phyloP scores from a whole-genome alignment of 177 flowering plant genomes.

The Vitis hybrid region DNA sequence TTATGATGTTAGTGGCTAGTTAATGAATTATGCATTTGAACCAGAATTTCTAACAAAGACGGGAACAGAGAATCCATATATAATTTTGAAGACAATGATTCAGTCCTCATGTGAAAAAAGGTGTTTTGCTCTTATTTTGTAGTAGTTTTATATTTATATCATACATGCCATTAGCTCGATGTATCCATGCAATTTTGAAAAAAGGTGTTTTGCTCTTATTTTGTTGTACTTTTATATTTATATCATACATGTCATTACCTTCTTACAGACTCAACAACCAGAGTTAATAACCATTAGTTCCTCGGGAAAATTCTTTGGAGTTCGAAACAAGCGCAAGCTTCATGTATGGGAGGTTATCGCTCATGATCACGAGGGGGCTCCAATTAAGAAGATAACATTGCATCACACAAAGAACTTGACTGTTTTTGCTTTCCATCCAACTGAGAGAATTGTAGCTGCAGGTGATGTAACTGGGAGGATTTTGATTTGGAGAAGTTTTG shows the following conservation, averaged over 20 bases:
- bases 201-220: no score
- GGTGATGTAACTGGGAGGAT: conserved; percentile 95
- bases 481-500: conserved; percentile 89
- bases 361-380: conserved; percentile 33
- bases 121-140: no score
- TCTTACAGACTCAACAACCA: conserved; percentile 55
- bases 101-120: no score
- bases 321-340: conserved; percentile 50
- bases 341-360: conserved; percentile 67
- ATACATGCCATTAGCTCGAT: no score
- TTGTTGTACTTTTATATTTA: no score
- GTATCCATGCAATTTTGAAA: no score
- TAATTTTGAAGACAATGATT: no score
- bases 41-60: no score
- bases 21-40: no score
- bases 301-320: conserved; percentile 70
- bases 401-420: conserved; percentile 79
- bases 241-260: background rate
- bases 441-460: conserved; percentile 75
- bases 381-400: conserved; percentile 56
- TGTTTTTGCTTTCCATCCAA: conserved; percentile 83
- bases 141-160: no score
- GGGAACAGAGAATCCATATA: no score
- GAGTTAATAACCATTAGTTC: conserved; percentile 49
- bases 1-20: no score